A percentile compares a stretch with the other conserved stretches of the same genome.
Evolutionary conservation across 2,329 filamentous ascomycete species (phyloP).

Genomic region (Polychaeton citri): DNA sequence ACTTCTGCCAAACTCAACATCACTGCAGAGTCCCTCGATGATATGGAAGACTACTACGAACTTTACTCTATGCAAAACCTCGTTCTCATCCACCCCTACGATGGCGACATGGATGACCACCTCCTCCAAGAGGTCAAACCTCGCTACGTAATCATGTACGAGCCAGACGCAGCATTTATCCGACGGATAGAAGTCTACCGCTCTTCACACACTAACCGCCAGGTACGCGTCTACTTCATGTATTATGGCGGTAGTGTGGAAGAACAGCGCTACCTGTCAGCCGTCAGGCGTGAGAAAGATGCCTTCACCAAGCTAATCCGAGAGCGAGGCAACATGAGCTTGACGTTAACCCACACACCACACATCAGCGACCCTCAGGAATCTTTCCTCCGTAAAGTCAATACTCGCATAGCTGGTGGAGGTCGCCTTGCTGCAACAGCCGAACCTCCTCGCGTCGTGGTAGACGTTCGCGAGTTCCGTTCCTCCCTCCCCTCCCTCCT

Average conservation of each 20-base stretch:
- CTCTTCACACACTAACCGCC: conserved; percentile 79
- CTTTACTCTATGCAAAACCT: conserved; percentile 85
- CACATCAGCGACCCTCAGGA: conserved; percentile 72
- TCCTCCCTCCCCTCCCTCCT: conserved; percentile 83
- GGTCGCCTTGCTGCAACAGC: conserved; percentile 73
- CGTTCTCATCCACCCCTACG: conserved; percentile 81
- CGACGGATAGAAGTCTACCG: conserved; percentile 89
- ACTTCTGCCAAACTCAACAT: conserved; percentile 57
- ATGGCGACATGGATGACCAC: conserved; percentile 90
- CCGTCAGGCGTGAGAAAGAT: conserved; percentile 89
- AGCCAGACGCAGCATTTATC: conserved; percentile 89
- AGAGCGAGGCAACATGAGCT: conserved; percentile 79
- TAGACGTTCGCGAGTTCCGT: conserved; percentile 92
- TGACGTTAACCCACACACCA: conserved; percentile 65
- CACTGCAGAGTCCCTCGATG: conserved; percentile 63
- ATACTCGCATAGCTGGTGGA: conserved; percentile 90
- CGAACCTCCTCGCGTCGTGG: conserved; percentile 77
- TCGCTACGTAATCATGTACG: conserved; percentile 96
- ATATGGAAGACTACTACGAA: conserved; percentile 87
- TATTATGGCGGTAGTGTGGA: conserved; percentile 93
- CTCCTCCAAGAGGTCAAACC: conserved; percentile 90
- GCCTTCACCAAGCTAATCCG: conserved; percentile 90
- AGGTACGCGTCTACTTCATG: conserved; percentile 88
- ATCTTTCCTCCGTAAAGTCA: conserved; percentile 83
- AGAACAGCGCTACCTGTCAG: conserved; percentile 82